Evolutionary conservation across 1,284 basidiomycete species (phyloP), one percentile per base, ranked within the genome.

Genomic region (Ustilago hordei): DNA sequence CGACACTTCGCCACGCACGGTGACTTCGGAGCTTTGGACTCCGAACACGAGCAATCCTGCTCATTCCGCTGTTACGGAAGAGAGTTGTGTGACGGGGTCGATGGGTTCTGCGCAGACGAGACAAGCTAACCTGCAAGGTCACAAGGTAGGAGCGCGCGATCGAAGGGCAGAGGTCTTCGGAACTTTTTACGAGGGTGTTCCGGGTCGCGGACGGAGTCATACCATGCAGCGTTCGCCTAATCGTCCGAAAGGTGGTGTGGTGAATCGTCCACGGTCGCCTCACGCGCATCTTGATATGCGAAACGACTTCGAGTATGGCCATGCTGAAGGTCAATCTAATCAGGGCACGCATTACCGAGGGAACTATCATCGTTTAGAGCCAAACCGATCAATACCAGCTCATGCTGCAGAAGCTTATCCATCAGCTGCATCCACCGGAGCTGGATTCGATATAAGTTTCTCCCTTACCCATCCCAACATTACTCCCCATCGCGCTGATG

Each of bases 371-470:
- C 23, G 3, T 28, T 28, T 28, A 28, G 2, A 28, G 23, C 23
- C 23, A 28, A 28, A 28, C 23, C 23, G 23, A 28, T 28, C 23
- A 28, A 28, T 28, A 28, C 23, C 23, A 28, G 23, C 23, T 28
- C 23, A 28, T 28, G 23, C 48, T 28, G 4, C 31, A 13, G 8
- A 19, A 8, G 4, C 48, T 50, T n/a, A 12, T 8, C 5, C 28
- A n/a, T 12, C 23, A 50, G 28, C 8, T 28, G 48, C 6, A 13
- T 8, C 23, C 4, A 32, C 31, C 53, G n/a, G 43, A 19, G 13
- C 64, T 28, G 65, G 61, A 19, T 68, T 75, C 19, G 73, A 75
- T n/a, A 63, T 75, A 56, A 75, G 67, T 52, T 75, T 75, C 13
- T 47, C 63, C 34, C 55, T 75, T 12, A 39, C 36, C 15, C 53